These are phyloP conservation scores for Phytophthora gonapodyides DNA, from an alignment of 352 stramenopile genomes.

Conservation along the genomic window DNA sequence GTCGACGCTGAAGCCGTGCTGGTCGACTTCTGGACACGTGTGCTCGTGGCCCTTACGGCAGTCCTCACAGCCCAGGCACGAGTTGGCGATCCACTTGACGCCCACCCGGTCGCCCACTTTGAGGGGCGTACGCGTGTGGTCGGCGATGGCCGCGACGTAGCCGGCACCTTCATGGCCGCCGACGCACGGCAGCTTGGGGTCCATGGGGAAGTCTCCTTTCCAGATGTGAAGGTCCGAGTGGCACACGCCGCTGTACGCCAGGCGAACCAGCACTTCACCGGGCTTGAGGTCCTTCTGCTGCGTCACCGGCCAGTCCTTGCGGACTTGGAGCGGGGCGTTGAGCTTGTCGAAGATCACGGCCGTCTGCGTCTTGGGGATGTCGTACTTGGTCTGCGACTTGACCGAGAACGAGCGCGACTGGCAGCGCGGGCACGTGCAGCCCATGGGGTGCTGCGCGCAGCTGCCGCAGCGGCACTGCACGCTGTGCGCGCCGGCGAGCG, in stretches of 20 bases:
- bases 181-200: conserved; percentile 44
- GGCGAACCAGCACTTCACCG: conserved; percentile 50
- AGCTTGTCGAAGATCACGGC: conserved; percentile 52
- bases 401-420: conserved; percentile 40
- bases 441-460: conserved; percentile 26
- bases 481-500: conserved; percentile 20
- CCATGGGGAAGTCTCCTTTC: conserved; percentile 38
- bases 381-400: conserved; percentile 46
- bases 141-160: conserved; percentile 55
- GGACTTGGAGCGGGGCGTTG: conserved; percentile 44
- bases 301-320: conserved; percentile 47
- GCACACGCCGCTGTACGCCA: conserved; percentile 57
- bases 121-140: conserved; percentile 42
- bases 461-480: conserved; percentile 29
- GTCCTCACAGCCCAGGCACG: conserved; percentile 51
- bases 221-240: conserved; percentile 55
- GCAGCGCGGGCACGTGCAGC: conserved; percentile 23
- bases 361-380: conserved; percentile 54
- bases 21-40: conserved; percentile 29
- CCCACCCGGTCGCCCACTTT: conserved; percentile 52
- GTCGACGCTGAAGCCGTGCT: conserved; percentile 39
- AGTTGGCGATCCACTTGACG: conserved; percentile 52
- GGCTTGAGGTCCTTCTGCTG: conserved; percentile 48
- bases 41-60: conserved; percentile 51
- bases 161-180: conserved; percentile 61